Evolutionary conservation across 2,329 filamentous ascomycete species (phyloP).

Genomic region (Botrytis sinoallii): DNA sequence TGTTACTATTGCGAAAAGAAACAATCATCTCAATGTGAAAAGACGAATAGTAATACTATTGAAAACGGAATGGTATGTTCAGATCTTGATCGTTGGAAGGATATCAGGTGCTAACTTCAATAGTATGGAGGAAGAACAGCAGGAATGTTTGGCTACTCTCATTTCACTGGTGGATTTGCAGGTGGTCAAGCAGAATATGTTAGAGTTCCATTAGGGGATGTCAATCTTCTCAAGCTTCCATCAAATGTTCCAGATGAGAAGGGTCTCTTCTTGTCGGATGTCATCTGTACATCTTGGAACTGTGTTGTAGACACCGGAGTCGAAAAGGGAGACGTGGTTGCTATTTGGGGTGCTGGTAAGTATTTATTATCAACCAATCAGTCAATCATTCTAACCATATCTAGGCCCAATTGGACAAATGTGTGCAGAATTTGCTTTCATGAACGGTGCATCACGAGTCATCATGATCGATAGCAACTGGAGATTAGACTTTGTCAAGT

Average conservation of each 20-base stretch:
- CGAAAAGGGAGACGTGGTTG: conserved; percentile 72
- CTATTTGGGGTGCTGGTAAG: conserved; percentile 71
- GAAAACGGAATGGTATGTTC: conserved; percentile 58
- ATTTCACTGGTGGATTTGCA: conserved; percentile 83
- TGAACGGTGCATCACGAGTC: conserved; percentile 70
- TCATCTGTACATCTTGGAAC: conserved; percentile 76
- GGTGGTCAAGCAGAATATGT: conserved; percentile 87
- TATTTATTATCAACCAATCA: background rate
- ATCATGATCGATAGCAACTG: conserved; percentile 76
- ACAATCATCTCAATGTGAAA: conserved; percentile 75
- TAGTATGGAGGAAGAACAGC: conserved; percentile 71
- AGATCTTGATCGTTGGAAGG: background rate
- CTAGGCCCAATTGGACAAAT: conserved; percentile 77
- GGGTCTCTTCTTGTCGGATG: conserved; percentile 73
- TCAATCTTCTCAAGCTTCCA: conserved; percentile 77
- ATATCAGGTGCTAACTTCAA: background rate
- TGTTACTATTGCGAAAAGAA: conserved; percentile 81
- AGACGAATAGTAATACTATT: conserved; percentile 70
- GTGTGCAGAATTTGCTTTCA: conserved; percentile 69
- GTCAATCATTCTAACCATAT: background rate
- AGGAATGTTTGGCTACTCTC: conserved; percentile 70
- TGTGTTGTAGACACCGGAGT: conserved; percentile 80
- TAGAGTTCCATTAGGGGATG: conserved; percentile 74
- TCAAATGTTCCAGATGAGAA: conserved; percentile 82
- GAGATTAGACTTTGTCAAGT: conserved; percentile 65